Conservation (phyloP, 2,329 filamentous ascomycete species). For the Penicillium sp. region DNA sequence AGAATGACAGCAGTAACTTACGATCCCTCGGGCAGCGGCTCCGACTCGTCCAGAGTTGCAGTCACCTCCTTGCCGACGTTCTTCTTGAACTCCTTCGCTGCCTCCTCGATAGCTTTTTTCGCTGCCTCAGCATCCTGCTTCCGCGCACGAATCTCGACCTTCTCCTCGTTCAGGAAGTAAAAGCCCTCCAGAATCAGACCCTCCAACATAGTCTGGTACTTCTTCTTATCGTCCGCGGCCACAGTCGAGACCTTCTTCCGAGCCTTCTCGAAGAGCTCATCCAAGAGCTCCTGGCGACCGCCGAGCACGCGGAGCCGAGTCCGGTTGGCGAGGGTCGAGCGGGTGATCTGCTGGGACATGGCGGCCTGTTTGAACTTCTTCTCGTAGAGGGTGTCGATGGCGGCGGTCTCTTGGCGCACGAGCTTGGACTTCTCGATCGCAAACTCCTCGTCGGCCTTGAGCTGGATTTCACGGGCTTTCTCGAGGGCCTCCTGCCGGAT, state of each 20-base stretch:
- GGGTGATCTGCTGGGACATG: constrained; percentile 98
- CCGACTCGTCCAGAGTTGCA: constrained; percentile 74
- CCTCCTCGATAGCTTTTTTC: constrained; percentile 76
- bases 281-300: constrained; percentile 86
- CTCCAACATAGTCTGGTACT: constrained; percentile 77
- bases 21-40: constrained; percentile 79
- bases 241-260: constrained; percentile 69
- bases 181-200: constrained; percentile 84
- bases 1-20: constrained; percentile 55
- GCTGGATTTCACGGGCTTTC: constrained; percentile 94
- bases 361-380: constrained; percentile 99
- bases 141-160: constrained; percentile 72
- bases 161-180: constrained; percentile 82
- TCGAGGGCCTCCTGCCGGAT: constrained; percentile 98
- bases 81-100: constrained; percentile 81
- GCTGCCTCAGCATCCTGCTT: constrained; percentile 76
- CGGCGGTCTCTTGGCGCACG: constrained; percentile 87
- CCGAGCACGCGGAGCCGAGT: constrained; percentile 84
- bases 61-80: constrained; percentile 69
- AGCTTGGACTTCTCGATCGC: constrained; percentile 99
- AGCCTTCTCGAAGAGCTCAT: constrained; percentile 83
- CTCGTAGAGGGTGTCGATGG: constrained; percentile 91
- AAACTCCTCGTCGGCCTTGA: constrained; percentile 99
- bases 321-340: constrained; percentile 95
- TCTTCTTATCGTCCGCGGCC: constrained; percentile 54